Conservation (phyloP, 179 eudicot species). For the Amaranthus tricolor region DNA sequence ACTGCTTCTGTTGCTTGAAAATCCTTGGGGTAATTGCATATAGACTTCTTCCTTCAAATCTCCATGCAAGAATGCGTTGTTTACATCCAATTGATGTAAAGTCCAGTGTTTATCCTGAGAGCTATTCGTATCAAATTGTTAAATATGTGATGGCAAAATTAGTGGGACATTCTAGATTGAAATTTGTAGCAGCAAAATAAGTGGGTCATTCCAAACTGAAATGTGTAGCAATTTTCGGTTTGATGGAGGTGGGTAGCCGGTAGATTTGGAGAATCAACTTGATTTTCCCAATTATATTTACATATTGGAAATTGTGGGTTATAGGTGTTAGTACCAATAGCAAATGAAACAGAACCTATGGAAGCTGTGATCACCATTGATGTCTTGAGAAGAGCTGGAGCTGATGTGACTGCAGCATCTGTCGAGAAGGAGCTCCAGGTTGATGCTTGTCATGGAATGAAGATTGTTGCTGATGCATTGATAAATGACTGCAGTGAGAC, state of each 20-base stretch:
- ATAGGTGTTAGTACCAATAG: conserved; percentile 89
- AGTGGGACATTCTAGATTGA: neutral
- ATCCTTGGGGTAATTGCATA: no score
- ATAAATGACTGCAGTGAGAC: conserved; percentile 59
- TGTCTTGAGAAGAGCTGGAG: conserved; percentile 82
- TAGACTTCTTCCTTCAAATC: no score
- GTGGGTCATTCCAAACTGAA: no score
- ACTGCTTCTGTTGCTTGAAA: no score
- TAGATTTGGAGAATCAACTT: neutral
- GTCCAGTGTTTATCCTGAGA: no score
- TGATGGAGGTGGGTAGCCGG: neutral
- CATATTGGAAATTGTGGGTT: conserved; percentile 15
- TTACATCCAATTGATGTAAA: no score
- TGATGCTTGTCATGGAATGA: conserved; percentile 73
- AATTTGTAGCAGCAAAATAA: neutral
- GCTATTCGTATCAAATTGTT: neutral
- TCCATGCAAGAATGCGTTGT: no score
- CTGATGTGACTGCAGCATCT: conserved; percentile 92
- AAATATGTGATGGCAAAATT: neutral
- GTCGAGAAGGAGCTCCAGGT: conserved; percentile 72
- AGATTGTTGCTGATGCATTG: conserved; percentile 79
- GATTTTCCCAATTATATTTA: neutral
- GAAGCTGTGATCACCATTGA: conserved; percentile 86
- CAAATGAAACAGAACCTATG: conserved; percentile 89
- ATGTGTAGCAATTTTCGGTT: neutral